A percentile compares a stretch with the other conserved stretches of the same genome.
Conservation (phyloP, 2,329 filamentous ascomycete genomes). For the Biscogniauxia sp. region DNA sequence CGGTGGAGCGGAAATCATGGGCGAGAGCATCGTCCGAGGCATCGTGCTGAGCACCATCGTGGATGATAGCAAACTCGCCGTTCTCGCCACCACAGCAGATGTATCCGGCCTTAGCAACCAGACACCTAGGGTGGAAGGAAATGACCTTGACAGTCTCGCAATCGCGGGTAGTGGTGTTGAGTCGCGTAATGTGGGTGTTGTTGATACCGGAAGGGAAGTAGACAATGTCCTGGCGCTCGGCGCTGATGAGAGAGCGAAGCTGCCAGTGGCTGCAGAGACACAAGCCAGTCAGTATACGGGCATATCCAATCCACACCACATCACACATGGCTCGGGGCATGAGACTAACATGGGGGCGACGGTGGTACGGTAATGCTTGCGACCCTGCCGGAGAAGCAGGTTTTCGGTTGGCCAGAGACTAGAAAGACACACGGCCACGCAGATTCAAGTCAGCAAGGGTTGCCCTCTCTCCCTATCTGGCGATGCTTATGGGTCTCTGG, state of each 20-base stretch:
- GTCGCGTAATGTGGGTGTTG: conserved; percentile 61
- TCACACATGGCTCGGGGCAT: conserved; percentile 6
- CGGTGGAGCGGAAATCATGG: conserved; percentile 21
- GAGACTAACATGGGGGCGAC: conserved; percentile 62
- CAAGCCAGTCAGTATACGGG: conserved; percentile 2
- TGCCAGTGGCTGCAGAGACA: conserved; percentile 68
- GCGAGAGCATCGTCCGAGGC: conserved; percentile 33
- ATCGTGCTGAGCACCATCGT: conserved; percentile 37
- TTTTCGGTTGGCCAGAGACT: conserved; percentile 66
- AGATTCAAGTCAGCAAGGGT: conserved; percentile 15
- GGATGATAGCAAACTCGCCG: conserved; percentile 83
- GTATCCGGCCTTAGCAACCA: conserved; percentile 84
- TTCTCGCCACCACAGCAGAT: conserved; percentile 86
- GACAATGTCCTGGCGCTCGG: conserved; percentile 70
- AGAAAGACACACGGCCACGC: conserved; percentile 6
- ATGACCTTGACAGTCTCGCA: conserved; percentile 71
- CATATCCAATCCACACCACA: too few relatives aligned
- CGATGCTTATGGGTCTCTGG: conserved; percentile 5
- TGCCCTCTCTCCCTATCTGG: neutral
- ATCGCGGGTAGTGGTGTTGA: conserved; percentile 67
- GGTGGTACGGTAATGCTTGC: conserved; percentile 65
- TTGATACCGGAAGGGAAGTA: conserved; percentile 81
- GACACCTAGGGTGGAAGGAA: conserved; percentile 75
- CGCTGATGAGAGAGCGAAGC: conserved; percentile 85
- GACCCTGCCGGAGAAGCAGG: conserved; percentile 58